phyloP scores from a whole-genome alignment of 768 basidiomycete genomes.

The Cystofilobasidium bisporidii region DNA sequence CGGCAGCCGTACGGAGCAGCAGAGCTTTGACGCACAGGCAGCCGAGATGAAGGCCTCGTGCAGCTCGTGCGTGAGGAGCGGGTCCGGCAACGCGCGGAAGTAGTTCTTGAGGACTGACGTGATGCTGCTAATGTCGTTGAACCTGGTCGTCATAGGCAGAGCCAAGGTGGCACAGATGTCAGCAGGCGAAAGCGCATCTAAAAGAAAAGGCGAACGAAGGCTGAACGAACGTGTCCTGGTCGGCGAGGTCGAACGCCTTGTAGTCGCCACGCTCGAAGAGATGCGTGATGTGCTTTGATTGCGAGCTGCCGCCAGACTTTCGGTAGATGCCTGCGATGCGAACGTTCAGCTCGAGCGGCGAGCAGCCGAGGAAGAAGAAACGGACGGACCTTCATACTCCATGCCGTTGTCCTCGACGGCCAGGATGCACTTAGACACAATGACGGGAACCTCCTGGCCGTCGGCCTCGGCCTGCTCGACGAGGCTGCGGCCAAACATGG shows the following conservation, averaged over 20 bases:
- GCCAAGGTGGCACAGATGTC: no score
- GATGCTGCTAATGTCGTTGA: slow-evolving; percentile 94
- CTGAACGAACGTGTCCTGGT: slow-evolving; percentile 39
- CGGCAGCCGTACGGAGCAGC: slow-evolving; percentile 9
- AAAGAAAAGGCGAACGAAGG: neutral
- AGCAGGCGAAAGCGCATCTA: no score
- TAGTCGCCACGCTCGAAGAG: slow-evolving; percentile 92
- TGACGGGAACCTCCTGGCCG: slow-evolving; percentile 55
- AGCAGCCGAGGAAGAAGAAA: neutral
- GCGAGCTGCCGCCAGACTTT: slow-evolving; percentile 86
- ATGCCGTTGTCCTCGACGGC: slow-evolving; percentile 81
- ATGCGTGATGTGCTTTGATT: slow-evolving; percentile 85
- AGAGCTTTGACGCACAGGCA: slow-evolving; percentile 53
- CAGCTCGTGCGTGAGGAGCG: slow-evolving; percentile 78
- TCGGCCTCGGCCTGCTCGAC: slow-evolving; percentile 59
- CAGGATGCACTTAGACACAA: slow-evolving; percentile 91
- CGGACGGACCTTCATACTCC: slow-evolving; percentile 63
- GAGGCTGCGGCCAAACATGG: slow-evolving; percentile 87
- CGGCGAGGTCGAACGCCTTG: slow-evolving; percentile 71
- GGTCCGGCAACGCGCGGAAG: slow-evolving; percentile 83
- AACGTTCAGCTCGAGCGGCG: no score
- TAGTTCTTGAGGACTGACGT: slow-evolving; percentile 96
- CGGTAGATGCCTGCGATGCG: slow-evolving; percentile 85
- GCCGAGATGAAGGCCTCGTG: slow-evolving; percentile 83
- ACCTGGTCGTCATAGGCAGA: no score